phyloP scores from a whole-genome alignment of 2,329 filamentous ascomycete species.

The Teratosphaeria epicoccoides region DNA sequence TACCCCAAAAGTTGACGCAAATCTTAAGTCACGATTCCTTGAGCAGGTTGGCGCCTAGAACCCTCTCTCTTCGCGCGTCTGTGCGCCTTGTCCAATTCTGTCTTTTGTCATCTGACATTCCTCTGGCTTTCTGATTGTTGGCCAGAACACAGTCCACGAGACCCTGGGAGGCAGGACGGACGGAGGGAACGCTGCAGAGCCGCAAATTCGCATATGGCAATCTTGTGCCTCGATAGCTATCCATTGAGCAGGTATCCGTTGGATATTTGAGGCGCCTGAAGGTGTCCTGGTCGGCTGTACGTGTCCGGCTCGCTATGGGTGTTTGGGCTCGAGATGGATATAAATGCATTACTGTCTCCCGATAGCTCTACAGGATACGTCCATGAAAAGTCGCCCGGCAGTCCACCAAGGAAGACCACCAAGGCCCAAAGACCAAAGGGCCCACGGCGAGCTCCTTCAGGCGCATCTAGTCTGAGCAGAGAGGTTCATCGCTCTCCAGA shows the following conservation, averaged over 20 bases:
- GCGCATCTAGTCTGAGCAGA: constrained; percentile 35
- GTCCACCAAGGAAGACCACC: background rate
- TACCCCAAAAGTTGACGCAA: background rate
- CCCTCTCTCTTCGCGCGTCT: background rate
- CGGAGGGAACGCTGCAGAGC: background rate
- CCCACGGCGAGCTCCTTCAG: background rate
- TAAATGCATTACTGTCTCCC: constrained; percentile 40
- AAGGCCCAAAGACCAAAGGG: background rate
- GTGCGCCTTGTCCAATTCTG: background rate
- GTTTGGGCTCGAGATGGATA: constrained; percentile 32
- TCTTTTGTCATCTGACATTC: background rate
- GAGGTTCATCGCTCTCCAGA: constrained; percentile 24
- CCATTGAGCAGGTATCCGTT: background rate
- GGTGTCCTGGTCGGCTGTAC: background rate
- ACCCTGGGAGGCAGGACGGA: background rate
- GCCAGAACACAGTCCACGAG: background rate
- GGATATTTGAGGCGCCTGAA: background rate
- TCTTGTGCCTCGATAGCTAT: background rate
- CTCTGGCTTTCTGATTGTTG: background rate
- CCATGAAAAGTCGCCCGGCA: constrained; percentile 22
- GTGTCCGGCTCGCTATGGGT: background rate
- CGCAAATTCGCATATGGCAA: background rate
- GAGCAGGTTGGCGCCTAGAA: background rate
- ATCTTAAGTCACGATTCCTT: background rate
- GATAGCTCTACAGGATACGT: constrained; percentile 17